These are phyloP conservation scores for Aspergillus cavernicola DNA, from an alignment of 495 filamentous ascomycete genomes.

Conservation along the genomic window DNA sequence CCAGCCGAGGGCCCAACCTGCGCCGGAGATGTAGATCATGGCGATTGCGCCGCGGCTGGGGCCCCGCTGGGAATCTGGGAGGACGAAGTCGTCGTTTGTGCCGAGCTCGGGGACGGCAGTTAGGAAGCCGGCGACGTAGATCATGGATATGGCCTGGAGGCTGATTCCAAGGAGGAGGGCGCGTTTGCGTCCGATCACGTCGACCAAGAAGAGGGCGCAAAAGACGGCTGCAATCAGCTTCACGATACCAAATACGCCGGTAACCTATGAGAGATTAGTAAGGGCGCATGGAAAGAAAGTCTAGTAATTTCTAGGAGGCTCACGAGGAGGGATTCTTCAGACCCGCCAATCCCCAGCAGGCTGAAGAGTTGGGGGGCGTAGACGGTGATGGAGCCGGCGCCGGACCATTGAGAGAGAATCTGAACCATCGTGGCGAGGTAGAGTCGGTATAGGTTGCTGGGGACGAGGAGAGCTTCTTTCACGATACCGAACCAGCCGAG, in stretches of 20 bases:
- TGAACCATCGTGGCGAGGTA: constrained; percentile 57
- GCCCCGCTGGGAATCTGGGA: constrained; percentile 28
- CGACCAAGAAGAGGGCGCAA: constrained; percentile 70
- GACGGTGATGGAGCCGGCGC: constrained; percentile 62
- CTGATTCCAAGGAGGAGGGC: constrained; percentile 61
- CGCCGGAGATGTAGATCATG: constrained; percentile 63
- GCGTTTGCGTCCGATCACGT: constrained; percentile 69
- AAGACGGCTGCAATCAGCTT: constrained; percentile 61
- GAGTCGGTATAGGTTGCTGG: constrained; percentile 60
- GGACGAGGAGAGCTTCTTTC: constrained; percentile 57
- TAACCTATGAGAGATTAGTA: too few species aligned
- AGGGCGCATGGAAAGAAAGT: too few species aligned
- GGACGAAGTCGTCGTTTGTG: constrained; percentile 23
- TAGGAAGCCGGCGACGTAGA: constrained; percentile 67
- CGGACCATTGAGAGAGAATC: constrained; percentile 66
- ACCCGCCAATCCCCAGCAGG: constrained; percentile 59
- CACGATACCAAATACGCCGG: constrained; percentile 66
- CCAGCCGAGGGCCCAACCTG: constrained; percentile 73
- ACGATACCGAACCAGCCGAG: constrained; percentile 50
- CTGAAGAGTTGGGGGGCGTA: constrained; percentile 65
- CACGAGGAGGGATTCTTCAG: constrained; percentile 59
- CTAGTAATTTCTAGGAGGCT: too few species aligned
- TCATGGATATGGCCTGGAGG: constrained; percentile 59
- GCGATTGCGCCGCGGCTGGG: constrained; percentile 55
- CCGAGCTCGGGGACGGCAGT: constrained; percentile 50